phyloP scores from a whole-genome alignment of 306 rosid species.

The Elaeagnus macrophylla region DNA sequence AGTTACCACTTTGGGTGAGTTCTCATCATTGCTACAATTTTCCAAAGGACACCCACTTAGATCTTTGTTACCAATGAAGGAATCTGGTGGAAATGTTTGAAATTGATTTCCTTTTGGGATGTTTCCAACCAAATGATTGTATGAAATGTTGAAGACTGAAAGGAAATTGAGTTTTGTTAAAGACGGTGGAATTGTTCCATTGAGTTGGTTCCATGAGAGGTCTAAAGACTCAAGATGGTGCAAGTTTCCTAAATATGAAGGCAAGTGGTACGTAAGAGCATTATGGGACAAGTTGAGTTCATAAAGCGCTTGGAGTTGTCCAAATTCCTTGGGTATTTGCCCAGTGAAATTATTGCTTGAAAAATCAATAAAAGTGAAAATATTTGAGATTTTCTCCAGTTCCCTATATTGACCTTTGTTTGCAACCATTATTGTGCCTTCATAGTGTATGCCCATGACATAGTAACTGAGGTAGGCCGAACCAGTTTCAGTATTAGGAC shows the following conservation, averaged over 20 bases:
- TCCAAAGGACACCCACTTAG: background rate
- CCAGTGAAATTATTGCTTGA: slow-evolving; percentile 6
- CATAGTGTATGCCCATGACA: background rate
- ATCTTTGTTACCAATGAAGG: background rate
- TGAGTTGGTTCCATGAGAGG: background rate
- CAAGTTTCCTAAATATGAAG: background rate
- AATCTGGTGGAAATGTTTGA: background rate
- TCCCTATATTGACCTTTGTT: slow-evolving; percentile 3
- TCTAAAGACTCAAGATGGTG: background rate
- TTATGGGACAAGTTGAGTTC: slow-evolving; percentile 3
- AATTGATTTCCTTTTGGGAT: background rate
- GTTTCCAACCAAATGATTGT: background rate
- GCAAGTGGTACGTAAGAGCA: slow-evolving; percentile 1
- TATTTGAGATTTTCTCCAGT: background rate
- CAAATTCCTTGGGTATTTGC: slow-evolving; percentile 1
- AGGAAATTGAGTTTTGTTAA: background rate
- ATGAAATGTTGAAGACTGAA: background rate
- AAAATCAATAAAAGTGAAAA: slow-evolving; percentile 4
- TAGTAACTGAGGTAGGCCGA: background rate
- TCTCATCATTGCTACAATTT: background rate
- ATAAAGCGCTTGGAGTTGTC: background rate
- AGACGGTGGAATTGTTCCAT: background rate
- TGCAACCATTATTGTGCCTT: background rate
- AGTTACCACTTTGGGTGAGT: background rate
- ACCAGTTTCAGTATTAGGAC: background rate